Percentiles rank a stretch among this genome's conserved stretches.
phyloP scores from a whole-genome alignment of 192 early-diverging fungal species.

The Backusella liffmaniae region DNA sequence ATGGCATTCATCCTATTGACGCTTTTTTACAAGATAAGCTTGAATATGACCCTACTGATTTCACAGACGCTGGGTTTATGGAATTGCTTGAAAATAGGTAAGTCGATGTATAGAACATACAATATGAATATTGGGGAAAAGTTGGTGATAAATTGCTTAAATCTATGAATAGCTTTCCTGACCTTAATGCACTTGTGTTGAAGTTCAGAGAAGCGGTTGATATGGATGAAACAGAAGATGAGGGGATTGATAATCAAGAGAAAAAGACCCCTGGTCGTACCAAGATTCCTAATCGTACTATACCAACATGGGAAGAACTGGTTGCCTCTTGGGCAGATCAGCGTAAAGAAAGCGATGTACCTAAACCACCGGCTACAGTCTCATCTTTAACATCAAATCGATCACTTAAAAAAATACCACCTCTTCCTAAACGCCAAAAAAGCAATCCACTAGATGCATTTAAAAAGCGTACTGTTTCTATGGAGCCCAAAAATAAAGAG shows the following conservation, averaged over 20 bases:
- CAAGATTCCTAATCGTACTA: neutral
- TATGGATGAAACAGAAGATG: constrained; percentile 9
- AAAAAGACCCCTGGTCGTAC: neutral
- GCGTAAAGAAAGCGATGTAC: neutral
- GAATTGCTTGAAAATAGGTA: constrained; percentile 6
- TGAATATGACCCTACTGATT: constrained; percentile 2
- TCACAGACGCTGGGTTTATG: constrained; percentile 1
- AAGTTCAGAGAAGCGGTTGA: constrained; percentile 4
- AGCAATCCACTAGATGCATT: constrained; percentile 6
- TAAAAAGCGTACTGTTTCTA: neutral
- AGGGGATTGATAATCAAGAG: neutral
- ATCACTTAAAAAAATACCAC: neutral
- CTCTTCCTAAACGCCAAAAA: neutral
- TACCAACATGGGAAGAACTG: neutral
- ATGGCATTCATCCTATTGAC: neutral
- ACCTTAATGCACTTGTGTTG: neutral
- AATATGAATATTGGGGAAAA: neutral
- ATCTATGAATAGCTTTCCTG: neutral
- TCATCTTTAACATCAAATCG: neutral
- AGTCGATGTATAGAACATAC: too few relatives aligned
- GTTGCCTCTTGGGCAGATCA: neutral
- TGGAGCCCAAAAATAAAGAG: neutral
- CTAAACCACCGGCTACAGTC: neutral
- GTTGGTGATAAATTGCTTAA: too few relatives aligned
- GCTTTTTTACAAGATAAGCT: neutral